Base-by-base conservation (phyloP, 2,329 filamentous ascomycete species). In the Balansia obtecta region DNA sequence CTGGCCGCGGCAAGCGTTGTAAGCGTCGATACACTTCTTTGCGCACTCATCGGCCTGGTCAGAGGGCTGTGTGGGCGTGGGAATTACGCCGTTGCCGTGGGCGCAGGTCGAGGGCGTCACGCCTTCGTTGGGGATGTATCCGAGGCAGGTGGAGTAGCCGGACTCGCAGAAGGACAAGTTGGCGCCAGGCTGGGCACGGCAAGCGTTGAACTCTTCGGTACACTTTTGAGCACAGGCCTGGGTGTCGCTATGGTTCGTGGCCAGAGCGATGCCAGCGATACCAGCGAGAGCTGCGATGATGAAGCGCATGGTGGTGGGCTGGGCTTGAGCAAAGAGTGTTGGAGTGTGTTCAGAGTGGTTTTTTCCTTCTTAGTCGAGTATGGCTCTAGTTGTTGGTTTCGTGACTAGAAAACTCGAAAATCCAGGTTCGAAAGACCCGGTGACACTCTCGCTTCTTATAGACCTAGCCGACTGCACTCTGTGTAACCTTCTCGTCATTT, bases 211-310 rank as follows among this genome's bases (percentile, higher is more conserved):
- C 15, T 37, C 33, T 5, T 33, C 42, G 5, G n/a, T 39, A 42
- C 48, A 50, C 8, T 15, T 30, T 18, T 42, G 13, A 3, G 43
- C 48, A 18, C 48, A 50, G n/a, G 10, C 22, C 15, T 44, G 42
- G 4, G 27, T 11, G n/a, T 45, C 41, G 15, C 13, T 18, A 20
- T 50, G 42, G 38, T 18, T 20, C 33, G 46, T 18, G 12, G 49
- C 49, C 18, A 50, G 42, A 27, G 38, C 44, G 4, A 16, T 15
- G 43, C 49, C 44, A 8, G 38, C 44, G 4, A 16, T 15, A 37
- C 49, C 44, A 8, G 46, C 13, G 27, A 50, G 44, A 27, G 49
- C 49, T 11, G 46, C 44, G 2, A 50, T 16, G 37, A 46, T 37
- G 2, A 50, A 38, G 20, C 27, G 44, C 49, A 50, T 50, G 8